Evolutionary conservation across 2,329 filamentous ascomycete genomes (phyloP).

Genomic region (Colletotrichum gloeosporioides): DNA sequence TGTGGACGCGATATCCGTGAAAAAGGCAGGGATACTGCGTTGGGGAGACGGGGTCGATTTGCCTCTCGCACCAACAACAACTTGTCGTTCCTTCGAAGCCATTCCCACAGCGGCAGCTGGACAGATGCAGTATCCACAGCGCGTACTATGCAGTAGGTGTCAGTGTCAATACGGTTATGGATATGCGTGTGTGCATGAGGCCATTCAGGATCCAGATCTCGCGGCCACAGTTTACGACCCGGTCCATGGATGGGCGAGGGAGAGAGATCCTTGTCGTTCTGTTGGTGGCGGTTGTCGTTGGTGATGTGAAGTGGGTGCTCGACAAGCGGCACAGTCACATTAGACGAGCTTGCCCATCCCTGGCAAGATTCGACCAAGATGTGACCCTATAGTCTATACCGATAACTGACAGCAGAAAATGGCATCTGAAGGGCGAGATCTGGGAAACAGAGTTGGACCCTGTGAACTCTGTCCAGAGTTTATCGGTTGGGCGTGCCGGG

Average conservation of each 20-base stretch:
- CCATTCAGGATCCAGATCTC: neutral
- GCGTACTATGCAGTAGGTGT: neutral
- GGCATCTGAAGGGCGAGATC: neutral
- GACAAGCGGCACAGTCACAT: neutral
- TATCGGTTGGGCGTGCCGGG: neutral
- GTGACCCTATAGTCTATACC: neutral
- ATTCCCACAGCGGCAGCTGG: neutral
- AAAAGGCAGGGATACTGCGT: neutral
- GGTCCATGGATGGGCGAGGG: neutral
- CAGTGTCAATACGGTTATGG: neutral
- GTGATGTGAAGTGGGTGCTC: neutral
- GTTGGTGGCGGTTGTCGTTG: neutral
- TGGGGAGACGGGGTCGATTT: neutral
- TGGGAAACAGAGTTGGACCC: neutral
- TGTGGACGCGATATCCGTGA: neutral
- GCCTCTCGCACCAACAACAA: neutral
- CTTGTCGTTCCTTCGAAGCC: neutral
- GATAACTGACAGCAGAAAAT: neutral
- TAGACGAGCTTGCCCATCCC: neutral
- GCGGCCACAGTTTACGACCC: neutral
- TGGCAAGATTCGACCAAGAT: neutral
- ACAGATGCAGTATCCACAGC: neutral
- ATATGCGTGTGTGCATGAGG: neutral
- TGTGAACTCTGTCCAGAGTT: neutral
- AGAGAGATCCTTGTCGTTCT: neutral